phyloP scores from a whole-genome alignment of 2,329 filamentous ascomycete genomes.

The Bipolaris cookei region DNA sequence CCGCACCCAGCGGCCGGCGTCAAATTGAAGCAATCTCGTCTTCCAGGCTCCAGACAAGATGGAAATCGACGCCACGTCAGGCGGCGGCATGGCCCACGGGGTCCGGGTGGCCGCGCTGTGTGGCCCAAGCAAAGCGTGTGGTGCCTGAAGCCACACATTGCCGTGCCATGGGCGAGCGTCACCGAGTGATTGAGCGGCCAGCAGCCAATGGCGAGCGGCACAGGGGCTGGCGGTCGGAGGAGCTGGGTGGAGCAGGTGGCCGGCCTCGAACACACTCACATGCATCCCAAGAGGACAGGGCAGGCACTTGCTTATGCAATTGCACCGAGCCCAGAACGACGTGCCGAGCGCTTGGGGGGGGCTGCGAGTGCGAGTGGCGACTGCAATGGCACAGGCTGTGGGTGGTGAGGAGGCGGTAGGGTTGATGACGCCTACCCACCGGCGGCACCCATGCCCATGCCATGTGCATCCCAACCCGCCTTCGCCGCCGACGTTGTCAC shows the following conservation, averaged over 20 bases:
- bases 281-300: conserved; percentile 13
- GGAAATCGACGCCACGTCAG: conserved; percentile 11
- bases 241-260: conserved; percentile 19
- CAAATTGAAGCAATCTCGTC: background rate
- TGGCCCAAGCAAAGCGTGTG: conserved; percentile 6
- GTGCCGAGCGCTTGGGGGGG: conserved; percentile 24
- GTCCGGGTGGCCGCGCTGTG: conserved; percentile 6
- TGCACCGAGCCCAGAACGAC: conserved; percentile 22
- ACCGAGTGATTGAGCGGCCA: conserved; percentile 1
- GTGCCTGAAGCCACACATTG: conserved; percentile 7
- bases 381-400: conserved; percentile 27
- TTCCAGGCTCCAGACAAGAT: conserved; percentile 1
- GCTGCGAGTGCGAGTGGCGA: conserved; percentile 25
- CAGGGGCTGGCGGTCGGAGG: conserved; percentile 13
- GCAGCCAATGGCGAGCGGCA: conserved; percentile 8
- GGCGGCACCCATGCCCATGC: background rate
- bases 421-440: conserved; percentile 26
- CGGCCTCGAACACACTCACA: conserved; percentile 22
- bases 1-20: conserved; percentile 9
- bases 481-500: conserved; percentile 26
- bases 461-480: conserved; percentile 5
- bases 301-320: conserved; percentile 30
- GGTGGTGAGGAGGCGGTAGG: conserved; percentile 7
- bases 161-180: conserved; percentile 5
- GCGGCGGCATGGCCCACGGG: conserved; percentile 2